Percentiles rank a stretch among this genome's conserved stretches.
These are phyloP conservation scores for Gamsiella multidivaricata DNA, from an alignment of 192 early-diverging fungal species.

Conservation along the genomic window DNA sequence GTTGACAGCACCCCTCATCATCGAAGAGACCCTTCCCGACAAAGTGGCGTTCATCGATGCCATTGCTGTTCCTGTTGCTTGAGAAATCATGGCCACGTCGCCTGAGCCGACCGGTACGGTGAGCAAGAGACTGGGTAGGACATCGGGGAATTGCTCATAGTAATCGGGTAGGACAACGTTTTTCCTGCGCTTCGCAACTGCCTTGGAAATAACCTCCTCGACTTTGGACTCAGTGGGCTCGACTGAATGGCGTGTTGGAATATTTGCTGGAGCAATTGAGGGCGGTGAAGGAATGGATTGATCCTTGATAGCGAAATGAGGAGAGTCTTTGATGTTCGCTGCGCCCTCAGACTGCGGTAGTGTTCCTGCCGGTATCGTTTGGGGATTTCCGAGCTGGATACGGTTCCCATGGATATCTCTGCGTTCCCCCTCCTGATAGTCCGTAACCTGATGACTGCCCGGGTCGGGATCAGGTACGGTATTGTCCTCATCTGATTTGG, in stretches of 20 bases:
- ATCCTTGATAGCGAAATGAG: background rate
- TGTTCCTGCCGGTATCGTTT: too few species aligned
- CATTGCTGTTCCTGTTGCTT: background rate
- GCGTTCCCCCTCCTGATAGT: constrained; percentile 37
- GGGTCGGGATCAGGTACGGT: constrained; percentile 19
- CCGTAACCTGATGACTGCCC: constrained; percentile 33
- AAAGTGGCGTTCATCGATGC: background rate
- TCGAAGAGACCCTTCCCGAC: background rate
- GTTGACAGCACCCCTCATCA: constrained; percentile 6
- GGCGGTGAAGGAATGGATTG: background rate
- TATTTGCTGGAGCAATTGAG: background rate
- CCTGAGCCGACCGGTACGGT: constrained; percentile 15
- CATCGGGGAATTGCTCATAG: constrained; percentile 47
- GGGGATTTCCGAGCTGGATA: background rate
- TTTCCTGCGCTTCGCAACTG: constrained; percentile 14
- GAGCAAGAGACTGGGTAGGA: constrained; percentile 20
- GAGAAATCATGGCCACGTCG: background rate
- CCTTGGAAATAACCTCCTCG: constrained; percentile 13
- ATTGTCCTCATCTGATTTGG: constrained; percentile 5
- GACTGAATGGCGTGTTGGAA: too few species aligned
- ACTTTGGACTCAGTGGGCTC: background rate
- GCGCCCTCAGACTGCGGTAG: background rate
- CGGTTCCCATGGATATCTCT: constrained; percentile 21
- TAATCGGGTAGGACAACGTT: constrained; percentile 36
- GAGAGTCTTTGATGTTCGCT: too few species aligned